Conservation (phyloP, 768 basidiomycete genomes). For the Amanita phalloides region DNA sequence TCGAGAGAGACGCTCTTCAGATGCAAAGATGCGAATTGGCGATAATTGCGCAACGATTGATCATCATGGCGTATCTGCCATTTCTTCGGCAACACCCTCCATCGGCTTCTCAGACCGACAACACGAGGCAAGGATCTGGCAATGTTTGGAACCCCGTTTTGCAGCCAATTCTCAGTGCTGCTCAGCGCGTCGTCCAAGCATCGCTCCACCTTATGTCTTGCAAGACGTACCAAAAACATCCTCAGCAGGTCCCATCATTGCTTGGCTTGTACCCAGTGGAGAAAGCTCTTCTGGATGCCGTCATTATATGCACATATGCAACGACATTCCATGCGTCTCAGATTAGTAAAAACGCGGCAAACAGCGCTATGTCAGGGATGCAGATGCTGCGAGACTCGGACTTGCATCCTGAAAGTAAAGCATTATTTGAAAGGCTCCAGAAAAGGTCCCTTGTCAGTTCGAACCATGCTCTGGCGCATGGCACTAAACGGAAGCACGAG, state of each 20-base stretch:
- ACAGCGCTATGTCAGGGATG: slow-evolving; percentile 16
- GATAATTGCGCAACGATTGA: slow-evolving; percentile 47
- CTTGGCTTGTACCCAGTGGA: slow-evolving; percentile 32
- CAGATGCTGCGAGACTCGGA: slow-evolving; percentile 13
- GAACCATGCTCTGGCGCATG: slow-evolving; percentile 4
- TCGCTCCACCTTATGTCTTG: slow-evolving; percentile 25
- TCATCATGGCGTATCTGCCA: slow-evolving; percentile 59
- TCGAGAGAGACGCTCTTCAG: slow-evolving; percentile 2
- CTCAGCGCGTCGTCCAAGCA: slow-evolving; percentile 51
- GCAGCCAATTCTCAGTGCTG: slow-evolving; percentile 51
- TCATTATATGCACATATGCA: slow-evolving; percentile 52
- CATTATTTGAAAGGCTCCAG: slow-evolving; percentile 1
- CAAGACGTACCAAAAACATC: slow-evolving; percentile 1
- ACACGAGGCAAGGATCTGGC: slow-evolving; percentile 8
- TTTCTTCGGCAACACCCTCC: slow-evolving; percentile 31
- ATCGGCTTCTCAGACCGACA: not conserved
- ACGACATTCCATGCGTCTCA: slow-evolving; percentile 23
- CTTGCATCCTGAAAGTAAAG: slow-evolving; percentile 11
- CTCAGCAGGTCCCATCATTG: slow-evolving; percentile 8
- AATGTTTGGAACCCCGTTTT: slow-evolving; percentile 39
- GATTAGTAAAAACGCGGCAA: slow-evolving; percentile 9
- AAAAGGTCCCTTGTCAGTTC: not conserved
- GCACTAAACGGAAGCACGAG: slow-evolving; percentile 4
- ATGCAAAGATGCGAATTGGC: slow-evolving; percentile 48
- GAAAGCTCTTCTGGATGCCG: slow-evolving; percentile 55